Evolutionary conservation across 148 eudicot species (phyloP), one percentile per base, ranked within the genome.

Genomic region (Gaultheria prostrata): DNA sequence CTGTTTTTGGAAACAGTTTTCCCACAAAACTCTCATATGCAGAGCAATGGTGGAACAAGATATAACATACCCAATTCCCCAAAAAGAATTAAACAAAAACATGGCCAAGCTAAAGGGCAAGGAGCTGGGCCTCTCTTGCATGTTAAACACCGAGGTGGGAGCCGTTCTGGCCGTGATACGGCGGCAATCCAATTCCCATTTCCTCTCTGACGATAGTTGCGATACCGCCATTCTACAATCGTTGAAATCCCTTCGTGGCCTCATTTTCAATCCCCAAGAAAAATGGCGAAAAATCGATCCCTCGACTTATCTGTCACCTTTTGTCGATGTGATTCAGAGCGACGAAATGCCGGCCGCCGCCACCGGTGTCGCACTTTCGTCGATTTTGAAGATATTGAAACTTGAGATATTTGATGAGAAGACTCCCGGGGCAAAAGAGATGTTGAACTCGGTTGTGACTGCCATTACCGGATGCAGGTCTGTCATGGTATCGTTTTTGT

Each of bases 101-200:
- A 61, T 78, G 89, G 85, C 84, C 2, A 94, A 57, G 53, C 80
- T 75, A 17, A 90, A 85, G 84, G 89, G 87, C 46, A 94, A 84
- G 89, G 93, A 94, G 73, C 83, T 93, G 20, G 97, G 95, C 3
- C 32, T 94, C 24, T 91, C 97, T 1, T 96, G 99, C 92, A 94
- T 92, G 90, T 82, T 96, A 10, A 96, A 92, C 91, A 93, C 99
- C 61, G 99, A 94, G 85, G 89, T 94, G 6, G 94, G 99, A 59
- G 94, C 98, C 12, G 94, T 96, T 28, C 81, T 96, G 24, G 98
- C 98, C 12, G 94, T 92, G 18, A 86, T 96, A 30, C 89, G 97
- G 13, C 90, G 93, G 11, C 67, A 94, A 5, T 20, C 76, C 20
- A 87, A 70, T 71, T 76, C 89, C 50, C 87, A 84, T 20, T 86